These are phyloP conservation scores for Aureobasidium subglaciale DNA, from an alignment of 2,329 filamentous ascomycete genomes.

Conservation along the genomic window DNA sequence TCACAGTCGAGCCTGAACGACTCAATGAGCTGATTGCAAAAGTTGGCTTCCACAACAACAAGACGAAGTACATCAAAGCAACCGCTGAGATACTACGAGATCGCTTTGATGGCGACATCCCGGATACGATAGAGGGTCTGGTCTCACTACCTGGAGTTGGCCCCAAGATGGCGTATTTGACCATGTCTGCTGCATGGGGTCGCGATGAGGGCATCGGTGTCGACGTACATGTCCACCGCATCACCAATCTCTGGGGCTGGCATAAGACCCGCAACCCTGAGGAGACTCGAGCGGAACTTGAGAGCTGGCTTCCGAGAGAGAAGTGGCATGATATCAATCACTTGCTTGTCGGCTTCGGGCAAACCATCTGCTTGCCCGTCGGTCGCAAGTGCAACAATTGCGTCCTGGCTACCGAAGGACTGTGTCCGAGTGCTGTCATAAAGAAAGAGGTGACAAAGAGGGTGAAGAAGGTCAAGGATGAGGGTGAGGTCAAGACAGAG, in stretches of 20 bases:
- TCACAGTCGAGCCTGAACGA: slow-evolving; percentile 58
- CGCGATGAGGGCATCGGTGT: slow-evolving; percentile 75
- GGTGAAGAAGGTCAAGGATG: slow-evolving; percentile 35
- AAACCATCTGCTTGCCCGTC: slow-evolving; percentile 76
- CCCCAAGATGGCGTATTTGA: slow-evolving; percentile 91
- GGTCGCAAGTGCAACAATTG: slow-evolving; percentile 80
- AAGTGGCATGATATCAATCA: slow-evolving; percentile 91
- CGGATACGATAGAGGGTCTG: slow-evolving; percentile 67
- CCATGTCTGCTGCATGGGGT: slow-evolving; percentile 69
- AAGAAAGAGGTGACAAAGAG: slow-evolving; percentile 47
- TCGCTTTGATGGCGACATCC: slow-evolving; percentile 67
- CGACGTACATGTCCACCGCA: slow-evolving; percentile 90
- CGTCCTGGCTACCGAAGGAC: slow-evolving; percentile 63
- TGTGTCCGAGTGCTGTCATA: slow-evolving; percentile 55
- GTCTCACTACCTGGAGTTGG: slow-evolving; percentile 78
- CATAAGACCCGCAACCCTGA: slow-evolving; percentile 74
- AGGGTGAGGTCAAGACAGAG: slow-evolving; percentile 26
- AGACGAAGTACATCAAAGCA: slow-evolving; percentile 71
- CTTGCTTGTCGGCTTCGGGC: slow-evolving; percentile 79
- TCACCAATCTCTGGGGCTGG: slow-evolving; percentile 93
- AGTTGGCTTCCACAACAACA: slow-evolving; percentile 93
- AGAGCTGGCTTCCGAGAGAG: slow-evolving; percentile 76
- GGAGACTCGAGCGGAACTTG: slow-evolving; percentile 66
- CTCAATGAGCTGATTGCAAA: slow-evolving; percentile 71
- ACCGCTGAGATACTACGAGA: slow-evolving; percentile 67